A percentile compares a stretch with the other conserved stretches of the same genome.
Conservation (phyloP, 176 grass and related monocot genomes). For the Oropetium thomaeum region DNA sequence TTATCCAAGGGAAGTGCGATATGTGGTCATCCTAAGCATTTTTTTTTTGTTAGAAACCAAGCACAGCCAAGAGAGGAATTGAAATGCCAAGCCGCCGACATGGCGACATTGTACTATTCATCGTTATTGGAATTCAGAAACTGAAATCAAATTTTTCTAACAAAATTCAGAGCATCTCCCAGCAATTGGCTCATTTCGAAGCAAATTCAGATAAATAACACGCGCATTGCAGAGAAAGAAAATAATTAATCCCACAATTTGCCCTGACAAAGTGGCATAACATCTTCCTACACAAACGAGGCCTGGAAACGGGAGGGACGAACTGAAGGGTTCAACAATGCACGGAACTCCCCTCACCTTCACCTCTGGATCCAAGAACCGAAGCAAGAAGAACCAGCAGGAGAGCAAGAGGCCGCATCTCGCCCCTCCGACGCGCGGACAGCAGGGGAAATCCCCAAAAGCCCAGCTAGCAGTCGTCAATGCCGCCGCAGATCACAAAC, state of each 20-base stretch:
- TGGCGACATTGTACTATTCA: neutral
- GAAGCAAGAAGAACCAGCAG: conserved; percentile 40
- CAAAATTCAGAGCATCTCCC: neutral
- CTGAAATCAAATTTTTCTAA: neutral
- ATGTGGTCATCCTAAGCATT: neutral
- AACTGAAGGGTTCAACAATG: neutral
- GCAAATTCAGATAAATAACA: conserved; percentile 3
- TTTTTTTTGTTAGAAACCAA: conserved; percentile 17
- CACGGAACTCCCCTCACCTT: conserved; percentile 21
- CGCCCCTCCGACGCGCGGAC: neutral
- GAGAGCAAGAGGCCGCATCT: conserved; percentile 38
- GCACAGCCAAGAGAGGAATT: neutral
- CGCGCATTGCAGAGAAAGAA: neutral
- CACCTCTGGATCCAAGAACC: conserved; percentile 67
- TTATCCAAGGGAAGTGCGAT: neutral
- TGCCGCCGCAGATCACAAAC: conserved; percentile 30
- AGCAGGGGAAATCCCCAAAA: neutral
- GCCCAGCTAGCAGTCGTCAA: conserved; percentile 5
- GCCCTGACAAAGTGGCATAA: neutral
- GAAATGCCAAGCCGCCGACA: conserved; percentile 33
- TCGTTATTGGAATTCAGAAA: conserved; percentile 17
- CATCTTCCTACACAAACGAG: neutral
- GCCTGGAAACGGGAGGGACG: neutral
- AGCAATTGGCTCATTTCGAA: neutral
- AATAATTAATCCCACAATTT: neutral